phyloP scores from a whole-genome alignment of 352 stramenopile genomes.

The Phytopythium vexans region DNA sequence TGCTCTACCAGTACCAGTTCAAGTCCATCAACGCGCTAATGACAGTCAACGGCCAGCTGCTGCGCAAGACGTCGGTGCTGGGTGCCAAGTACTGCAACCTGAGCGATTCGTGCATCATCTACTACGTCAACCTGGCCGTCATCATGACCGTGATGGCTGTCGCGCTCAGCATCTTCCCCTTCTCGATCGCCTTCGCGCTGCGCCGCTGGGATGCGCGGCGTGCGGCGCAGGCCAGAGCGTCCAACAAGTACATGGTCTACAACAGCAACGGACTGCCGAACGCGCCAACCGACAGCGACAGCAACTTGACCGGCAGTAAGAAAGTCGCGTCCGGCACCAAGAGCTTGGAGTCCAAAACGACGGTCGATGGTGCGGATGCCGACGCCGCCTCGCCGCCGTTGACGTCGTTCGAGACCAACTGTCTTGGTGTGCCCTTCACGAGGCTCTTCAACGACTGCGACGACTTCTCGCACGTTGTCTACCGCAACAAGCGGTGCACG shows the following conservation, averaged over 20 bases:
- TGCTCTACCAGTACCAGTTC: conserved; percentile 1
- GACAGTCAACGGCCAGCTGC: conserved; percentile 15
- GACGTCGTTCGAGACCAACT: conserved; percentile 19
- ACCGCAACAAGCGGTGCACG: conserved; percentile 7
- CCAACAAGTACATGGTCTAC: neutral
- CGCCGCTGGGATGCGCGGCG: neutral
- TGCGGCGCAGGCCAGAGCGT: too few species aligned
- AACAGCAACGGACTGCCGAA: neutral
- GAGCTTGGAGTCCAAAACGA: neutral
- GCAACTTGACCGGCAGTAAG: too few species aligned
- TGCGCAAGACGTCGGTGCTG: conserved; percentile 12
- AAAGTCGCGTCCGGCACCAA: neutral
- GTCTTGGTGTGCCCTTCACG: conserved; percentile 15
- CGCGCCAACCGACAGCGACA: too few species aligned
- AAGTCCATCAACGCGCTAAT: conserved; percentile 12
- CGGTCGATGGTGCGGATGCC: neutral
- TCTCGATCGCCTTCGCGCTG: conserved; percentile 8
- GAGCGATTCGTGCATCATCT: conserved; percentile 3
- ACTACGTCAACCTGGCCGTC: conserved; percentile 14
- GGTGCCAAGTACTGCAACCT: conserved; percentile 19
- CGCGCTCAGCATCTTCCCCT: conserved; percentile 10
- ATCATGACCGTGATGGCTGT: conserved; percentile 18
- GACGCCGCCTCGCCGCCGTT: neutral
- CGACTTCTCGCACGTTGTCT: conserved; percentile 14
- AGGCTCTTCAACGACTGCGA: conserved; percentile 19